A percentile compares a stretch with the other conserved stretches of the same genome.
phyloP scores from a whole-genome alignment of 148 eudicot species.

The Fagopyrum esculentum region DNA sequence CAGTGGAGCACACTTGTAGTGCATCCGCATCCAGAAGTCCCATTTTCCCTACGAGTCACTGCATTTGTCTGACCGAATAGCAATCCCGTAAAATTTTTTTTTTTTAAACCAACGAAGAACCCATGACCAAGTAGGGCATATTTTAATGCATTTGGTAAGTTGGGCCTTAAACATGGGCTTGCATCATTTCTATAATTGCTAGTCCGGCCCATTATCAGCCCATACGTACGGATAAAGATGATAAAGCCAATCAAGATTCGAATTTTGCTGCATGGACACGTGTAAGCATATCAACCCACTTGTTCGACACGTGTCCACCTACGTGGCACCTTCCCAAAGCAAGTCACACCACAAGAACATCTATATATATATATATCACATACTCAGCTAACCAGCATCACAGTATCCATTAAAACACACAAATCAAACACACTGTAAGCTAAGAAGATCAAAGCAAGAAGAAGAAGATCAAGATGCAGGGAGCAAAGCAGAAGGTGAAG shows the following conservation, averaged over 20 bases:
- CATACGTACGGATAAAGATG: not conserved
- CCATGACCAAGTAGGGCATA: too few relatives aligned
- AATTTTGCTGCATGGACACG: not conserved
- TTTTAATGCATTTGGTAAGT: too few relatives aligned
- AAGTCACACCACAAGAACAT: not conserved
- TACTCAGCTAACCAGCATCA: not conserved
- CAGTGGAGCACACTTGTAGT: too few relatives aligned
- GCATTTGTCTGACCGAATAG: too few relatives aligned
- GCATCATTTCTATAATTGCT: too few relatives aligned
- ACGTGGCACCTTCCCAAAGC: not conserved
- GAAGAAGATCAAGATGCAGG: constrained; percentile 28
- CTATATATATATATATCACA: not conserved
- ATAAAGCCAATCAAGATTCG: not conserved
- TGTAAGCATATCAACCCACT: not conserved
- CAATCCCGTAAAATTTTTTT: too few relatives aligned
- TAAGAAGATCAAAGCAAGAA: not conserved
- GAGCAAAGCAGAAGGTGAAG: constrained; percentile 54
- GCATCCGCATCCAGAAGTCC: too few relatives aligned
- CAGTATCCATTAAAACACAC: not conserved
- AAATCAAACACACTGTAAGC: too few relatives aligned
- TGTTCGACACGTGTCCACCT: not conserved
- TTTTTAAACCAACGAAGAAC: too few relatives aligned
- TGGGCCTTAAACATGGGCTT: too few relatives aligned
- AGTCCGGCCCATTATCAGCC: not conserved
- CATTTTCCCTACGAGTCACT: too few relatives aligned